Evolutionary conservation across 2,329 filamentous ascomycete species (phyloP).

Genomic region (Metarhizium humberi): DNA sequence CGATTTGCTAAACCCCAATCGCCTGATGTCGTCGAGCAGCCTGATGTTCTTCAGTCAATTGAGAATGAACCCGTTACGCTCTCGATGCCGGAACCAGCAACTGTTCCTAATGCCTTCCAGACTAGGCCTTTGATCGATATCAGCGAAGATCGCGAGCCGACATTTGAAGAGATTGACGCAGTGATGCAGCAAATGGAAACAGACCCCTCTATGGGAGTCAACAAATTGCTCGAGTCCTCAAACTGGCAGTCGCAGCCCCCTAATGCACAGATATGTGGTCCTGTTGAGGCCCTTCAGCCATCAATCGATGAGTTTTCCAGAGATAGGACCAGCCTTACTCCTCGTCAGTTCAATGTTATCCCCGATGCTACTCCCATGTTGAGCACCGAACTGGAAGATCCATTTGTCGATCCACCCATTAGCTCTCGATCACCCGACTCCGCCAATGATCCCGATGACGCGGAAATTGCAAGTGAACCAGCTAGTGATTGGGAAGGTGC

Average conservation of each 20-base stretch:
- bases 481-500: slow-evolving; percentile 89
- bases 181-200: slow-evolving; percentile 78
- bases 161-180: slow-evolving; percentile 82
- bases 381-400: slow-evolving; percentile 52
- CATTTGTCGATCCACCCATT: slow-evolving; percentile 44
- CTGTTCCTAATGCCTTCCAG: neutral
- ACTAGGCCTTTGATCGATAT: neutral
- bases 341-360: slow-evolving; percentile 42
- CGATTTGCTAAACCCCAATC: slow-evolving; percentile 34
- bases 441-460: slow-evolving; percentile 29
- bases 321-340: slow-evolving; percentile 66
- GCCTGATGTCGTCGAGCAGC: slow-evolving; percentile 15
- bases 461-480: slow-evolving; percentile 43
- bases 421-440: slow-evolving; percentile 42
- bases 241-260: slow-evolving; percentile 26
- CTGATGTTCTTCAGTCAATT: slow-evolving; percentile 19
- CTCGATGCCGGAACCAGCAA: neutral
- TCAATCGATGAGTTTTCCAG: slow-evolving; percentile 46
- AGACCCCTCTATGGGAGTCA: slow-evolving; percentile 65
- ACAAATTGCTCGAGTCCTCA: slow-evolving; percentile 44
- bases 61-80: slow-evolving; percentile 13
- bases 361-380: slow-evolving; percentile 36
- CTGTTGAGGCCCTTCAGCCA: slow-evolving; percentile 40
- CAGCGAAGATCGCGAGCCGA: slow-evolving; percentile 28
- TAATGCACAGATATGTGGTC: slow-evolving; percentile 33